These are phyloP conservation scores for Lojkania enalia DNA, from an alignment of 2,329 filamentous ascomycete species.

Conservation along the genomic window DNA sequence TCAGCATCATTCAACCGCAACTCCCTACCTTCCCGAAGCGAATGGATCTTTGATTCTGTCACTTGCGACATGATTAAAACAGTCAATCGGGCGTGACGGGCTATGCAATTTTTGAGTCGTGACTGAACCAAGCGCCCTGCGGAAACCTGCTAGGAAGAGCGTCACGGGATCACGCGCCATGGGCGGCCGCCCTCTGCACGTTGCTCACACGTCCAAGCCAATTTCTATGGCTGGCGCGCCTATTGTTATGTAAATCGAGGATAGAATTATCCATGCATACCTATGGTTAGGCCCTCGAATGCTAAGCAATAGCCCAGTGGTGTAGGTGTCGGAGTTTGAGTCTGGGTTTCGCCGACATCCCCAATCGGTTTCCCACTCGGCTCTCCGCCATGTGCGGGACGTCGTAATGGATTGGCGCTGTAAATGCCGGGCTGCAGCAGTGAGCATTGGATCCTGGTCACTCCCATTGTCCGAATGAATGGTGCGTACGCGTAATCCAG, in stretches of 20 bases:
- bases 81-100: slow-evolving; percentile 2
- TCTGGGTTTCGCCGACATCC: slow-evolving; percentile 30
- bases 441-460: slow-evolving; percentile 15
- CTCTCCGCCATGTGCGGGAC: slow-evolving; percentile 29
- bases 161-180: too few relatives aligned
- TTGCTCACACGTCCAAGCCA: too few relatives aligned
- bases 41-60: not conserved
- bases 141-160: too few relatives aligned
- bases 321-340: slow-evolving; percentile 23
- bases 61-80: slow-evolving; percentile 7
- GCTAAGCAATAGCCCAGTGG: not conserved
- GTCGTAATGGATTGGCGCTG: too few relatives aligned
- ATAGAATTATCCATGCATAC: too few relatives aligned
- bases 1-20: not conserved
- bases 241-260: too few relatives aligned
- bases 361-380: slow-evolving; percentile 18
- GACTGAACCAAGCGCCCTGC: too few relatives aligned
- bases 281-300: too few relatives aligned
- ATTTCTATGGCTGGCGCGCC: too few relatives aligned
- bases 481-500: slow-evolving; percentile 30
- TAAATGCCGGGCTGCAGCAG: not conserved
- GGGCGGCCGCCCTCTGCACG: too few relatives aligned
- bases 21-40: not conserved
- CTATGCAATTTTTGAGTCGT: not conserved
- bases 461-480: slow-evolving; percentile 19